Evolutionary conservation across 1,284 basidiomycete genomes (phyloP).

Genomic region (Cryptococcus jaspeensis): DNA sequence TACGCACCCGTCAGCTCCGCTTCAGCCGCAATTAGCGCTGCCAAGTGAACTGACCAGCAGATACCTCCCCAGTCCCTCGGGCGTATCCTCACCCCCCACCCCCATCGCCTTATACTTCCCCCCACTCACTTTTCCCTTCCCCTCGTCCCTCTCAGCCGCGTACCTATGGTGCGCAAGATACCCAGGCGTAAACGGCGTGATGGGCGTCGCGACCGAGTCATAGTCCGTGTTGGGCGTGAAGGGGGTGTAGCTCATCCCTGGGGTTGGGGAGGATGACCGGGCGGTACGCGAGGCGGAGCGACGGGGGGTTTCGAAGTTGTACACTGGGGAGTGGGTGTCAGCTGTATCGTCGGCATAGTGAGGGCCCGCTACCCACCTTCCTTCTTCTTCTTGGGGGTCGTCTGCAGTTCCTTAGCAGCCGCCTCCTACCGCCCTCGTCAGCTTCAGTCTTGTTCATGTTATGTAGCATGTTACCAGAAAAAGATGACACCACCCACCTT

Average conservation of each 20-base stretch:
- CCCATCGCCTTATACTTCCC: too few relatives aligned
- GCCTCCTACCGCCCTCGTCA: background rate
- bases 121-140: too few relatives aligned
- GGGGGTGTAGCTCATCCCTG: conserved; percentile 11
- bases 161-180: background rate
- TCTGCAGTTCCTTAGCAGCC: background rate
- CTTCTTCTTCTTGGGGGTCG: conserved; percentile 10
- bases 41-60: conserved; percentile 24
- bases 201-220: background rate
- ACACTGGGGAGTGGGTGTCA: background rate
- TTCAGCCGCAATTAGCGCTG: too few relatives aligned
- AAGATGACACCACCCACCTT: too few relatives aligned
- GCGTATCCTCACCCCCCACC: background rate
- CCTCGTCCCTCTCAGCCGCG: too few relatives aligned
- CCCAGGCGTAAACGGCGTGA: conserved; percentile 13
- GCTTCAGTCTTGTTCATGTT: background rate
- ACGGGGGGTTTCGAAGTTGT: conserved; percentile 8
- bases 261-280: conserved; percentile 2
- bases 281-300: background rate
- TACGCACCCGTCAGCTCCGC: background rate
- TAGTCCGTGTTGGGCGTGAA: conserved; percentile 8
- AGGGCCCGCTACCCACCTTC: conserved; percentile 1
- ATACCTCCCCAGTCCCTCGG: conserved; percentile 26
- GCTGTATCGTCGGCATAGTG: background rate
- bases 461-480: background rate